A percentile compares a stretch with the other conserved stretches of the same genome.
Conservation (phyloP, 2,329 filamentous ascomycete species). For the Talaromyces marneffei region DNA sequence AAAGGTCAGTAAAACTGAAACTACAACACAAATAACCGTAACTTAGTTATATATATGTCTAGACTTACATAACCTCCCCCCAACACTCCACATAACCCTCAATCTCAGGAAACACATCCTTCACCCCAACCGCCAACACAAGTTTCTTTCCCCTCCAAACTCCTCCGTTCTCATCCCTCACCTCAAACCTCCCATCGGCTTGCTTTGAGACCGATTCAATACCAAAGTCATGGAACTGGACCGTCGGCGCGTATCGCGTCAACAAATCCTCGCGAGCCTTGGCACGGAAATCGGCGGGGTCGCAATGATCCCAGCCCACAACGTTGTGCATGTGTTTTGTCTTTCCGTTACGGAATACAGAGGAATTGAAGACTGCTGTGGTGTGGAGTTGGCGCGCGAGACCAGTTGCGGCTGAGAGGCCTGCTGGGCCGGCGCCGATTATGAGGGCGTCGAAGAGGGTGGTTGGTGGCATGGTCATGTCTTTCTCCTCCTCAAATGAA, state of each 20-base stretch:
- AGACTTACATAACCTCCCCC: slow-evolving; percentile 33
- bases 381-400: slow-evolving; percentile 37
- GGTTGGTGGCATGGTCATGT: background rate
- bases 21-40: too few relatives aligned
- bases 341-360: slow-evolving; percentile 39
- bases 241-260: slow-evolving; percentile 1
- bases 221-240: slow-evolving; percentile 14
- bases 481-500: too few relatives aligned
- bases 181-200: slow-evolving; percentile 29
- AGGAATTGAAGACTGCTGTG: slow-evolving; percentile 41
- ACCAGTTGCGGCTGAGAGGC: slow-evolving; percentile 36
- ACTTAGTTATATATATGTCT: too few relatives aligned
- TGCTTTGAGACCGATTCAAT: background rate
- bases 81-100: slow-evolving; percentile 51
- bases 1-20: background rate
- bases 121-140: slow-evolving; percentile 50
- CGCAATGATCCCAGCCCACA: slow-evolving; percentile 31
- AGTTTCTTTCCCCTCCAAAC: slow-evolving; percentile 49
- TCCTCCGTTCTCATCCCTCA: slow-evolving; percentile 38
- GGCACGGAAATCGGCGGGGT: slow-evolving; percentile 24
- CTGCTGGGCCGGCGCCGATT: slow-evolving; percentile 43
- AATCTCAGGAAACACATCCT: slow-evolving; percentile 48
- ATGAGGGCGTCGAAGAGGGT: slow-evolving; percentile 29
- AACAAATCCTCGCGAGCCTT: slow-evolving; percentile 6
- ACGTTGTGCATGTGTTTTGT: slow-evolving; percentile 44